Evolutionary conservation across 768 basidiomycete species (phyloP).

Genomic region (Phylloporus sp.): DNA sequence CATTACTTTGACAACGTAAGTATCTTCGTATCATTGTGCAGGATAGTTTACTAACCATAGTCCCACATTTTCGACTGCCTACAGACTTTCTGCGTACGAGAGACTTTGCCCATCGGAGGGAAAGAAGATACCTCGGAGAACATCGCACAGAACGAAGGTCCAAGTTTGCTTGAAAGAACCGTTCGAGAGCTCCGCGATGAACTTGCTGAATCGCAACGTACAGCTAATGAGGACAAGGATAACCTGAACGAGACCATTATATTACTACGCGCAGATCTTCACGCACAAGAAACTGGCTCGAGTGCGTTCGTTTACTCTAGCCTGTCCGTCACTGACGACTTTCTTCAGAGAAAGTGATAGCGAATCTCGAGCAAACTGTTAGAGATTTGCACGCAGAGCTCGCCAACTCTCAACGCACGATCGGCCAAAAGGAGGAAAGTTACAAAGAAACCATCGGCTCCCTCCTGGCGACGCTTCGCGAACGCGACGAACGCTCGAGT

Average conservation of each 20-base stretch:
- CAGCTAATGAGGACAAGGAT: neutral
- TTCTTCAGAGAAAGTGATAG: neutral
- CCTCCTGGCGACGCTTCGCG: neutral
- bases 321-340: neutral
- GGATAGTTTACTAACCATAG: too few relatives aligned
- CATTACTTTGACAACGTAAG: neutral
- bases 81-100: too few relatives aligned
- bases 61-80: too few relatives aligned
- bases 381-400: neutral
- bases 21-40: too few relatives aligned
- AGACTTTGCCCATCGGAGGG: too few relatives aligned
- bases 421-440: neutral
- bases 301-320: neutral
- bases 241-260: neutral
- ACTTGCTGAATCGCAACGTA: neutral
- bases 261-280: neutral
- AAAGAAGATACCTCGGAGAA: too few relatives aligned
- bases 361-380: neutral
- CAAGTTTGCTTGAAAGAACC: neutral
- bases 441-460: neutral
- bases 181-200: neutral
- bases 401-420: neutral
- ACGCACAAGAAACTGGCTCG: neutral
- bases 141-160: neutral
- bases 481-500: neutral